Evolutionary conservation across 306 rosid species (phyloP).

Genomic region (Castanopsis chinensis): DNA sequence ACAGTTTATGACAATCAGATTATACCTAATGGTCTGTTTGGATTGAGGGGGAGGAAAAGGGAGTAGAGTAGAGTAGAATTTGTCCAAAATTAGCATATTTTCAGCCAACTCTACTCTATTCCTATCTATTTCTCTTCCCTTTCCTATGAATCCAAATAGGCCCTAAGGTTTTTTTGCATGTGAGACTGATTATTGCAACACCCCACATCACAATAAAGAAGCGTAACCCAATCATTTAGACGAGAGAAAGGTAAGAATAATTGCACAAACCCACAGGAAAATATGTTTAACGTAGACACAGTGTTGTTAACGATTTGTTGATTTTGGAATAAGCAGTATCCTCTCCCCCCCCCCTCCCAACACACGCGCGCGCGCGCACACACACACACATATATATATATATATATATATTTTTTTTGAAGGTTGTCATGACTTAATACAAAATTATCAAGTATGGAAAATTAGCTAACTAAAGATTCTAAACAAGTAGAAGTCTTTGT

Average conservation of each 20-base stretch:
- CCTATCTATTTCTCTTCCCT: too few species aligned
- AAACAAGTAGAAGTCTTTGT: too few species aligned
- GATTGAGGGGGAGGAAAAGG: too few species aligned
- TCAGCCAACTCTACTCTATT: too few species aligned
- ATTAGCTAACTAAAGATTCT: too few species aligned
- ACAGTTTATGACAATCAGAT: too few species aligned
- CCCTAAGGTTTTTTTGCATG: slow-evolving; percentile 2
- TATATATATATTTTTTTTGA: neutral
- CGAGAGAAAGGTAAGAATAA: slow-evolving; percentile 14
- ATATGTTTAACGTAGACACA: neutral
- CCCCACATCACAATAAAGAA: slow-evolving; percentile 23
- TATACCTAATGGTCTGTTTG: too few species aligned
- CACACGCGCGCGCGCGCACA: too few species aligned
- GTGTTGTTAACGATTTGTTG: neutral
- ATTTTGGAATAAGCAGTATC: neutral
- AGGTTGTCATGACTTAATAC: too few species aligned
- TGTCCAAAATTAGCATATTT: neutral
- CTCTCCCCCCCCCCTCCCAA: neutral
- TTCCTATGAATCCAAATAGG: neutral
- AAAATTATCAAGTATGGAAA: too few species aligned
- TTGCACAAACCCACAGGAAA: slow-evolving; percentile 3
- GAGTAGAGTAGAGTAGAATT: too few species aligned
- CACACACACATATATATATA: too few species aligned
- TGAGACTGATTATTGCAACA: slow-evolving; percentile 29
- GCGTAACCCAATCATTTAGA: neutral